Percentiles rank a stretch among this genome's conserved stretches.
Evolutionary conservation across 768 basidiomycete genomes (phyloP).

Genomic region (Xerocomus spinulosus): DNA sequence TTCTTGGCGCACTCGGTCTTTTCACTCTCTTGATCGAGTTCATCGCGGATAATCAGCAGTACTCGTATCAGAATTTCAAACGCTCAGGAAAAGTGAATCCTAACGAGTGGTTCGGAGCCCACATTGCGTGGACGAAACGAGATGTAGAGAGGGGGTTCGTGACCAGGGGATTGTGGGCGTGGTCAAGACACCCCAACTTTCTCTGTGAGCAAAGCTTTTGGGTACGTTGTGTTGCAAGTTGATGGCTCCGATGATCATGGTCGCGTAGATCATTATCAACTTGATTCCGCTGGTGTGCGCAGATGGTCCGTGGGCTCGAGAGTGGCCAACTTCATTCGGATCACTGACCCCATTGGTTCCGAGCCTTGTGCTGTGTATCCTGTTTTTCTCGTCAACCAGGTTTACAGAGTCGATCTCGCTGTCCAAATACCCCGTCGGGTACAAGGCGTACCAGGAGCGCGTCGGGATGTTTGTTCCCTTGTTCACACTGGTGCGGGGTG

Average conservation of each 20-base stretch:
- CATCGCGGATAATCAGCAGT: slow-evolving; percentile 89
- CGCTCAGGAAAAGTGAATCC: slow-evolving; percentile 33
- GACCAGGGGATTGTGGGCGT: slow-evolving; percentile 82
- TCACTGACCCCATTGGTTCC: slow-evolving; percentile 45
- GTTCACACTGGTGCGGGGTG: slow-evolving; percentile 42
- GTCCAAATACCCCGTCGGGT: slow-evolving; percentile 68
- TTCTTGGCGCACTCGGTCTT: slow-evolving; percentile 57
- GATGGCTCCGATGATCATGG: neutral
- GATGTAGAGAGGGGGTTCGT: slow-evolving; percentile 79
- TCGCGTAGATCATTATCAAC: slow-evolving; percentile 57
- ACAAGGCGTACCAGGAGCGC: slow-evolving; percentile 66
- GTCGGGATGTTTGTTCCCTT: slow-evolving; percentile 76
- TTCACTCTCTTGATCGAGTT: slow-evolving; percentile 65
- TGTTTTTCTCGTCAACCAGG: slow-evolving; percentile 74
- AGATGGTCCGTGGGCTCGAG: slow-evolving; percentile 23
- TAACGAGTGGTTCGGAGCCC: slow-evolving; percentile 60
- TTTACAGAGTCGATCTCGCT: slow-evolving; percentile 79
- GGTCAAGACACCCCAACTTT: slow-evolving; percentile 90
- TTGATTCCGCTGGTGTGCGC: slow-evolving; percentile 58
- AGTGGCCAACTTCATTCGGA: slow-evolving; percentile 21
- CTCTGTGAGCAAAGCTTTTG: slow-evolving; percentile 86
- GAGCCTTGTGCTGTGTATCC: slow-evolving; percentile 53
- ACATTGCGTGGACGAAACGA: slow-evolving; percentile 59
- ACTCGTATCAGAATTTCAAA: slow-evolving; percentile 79
- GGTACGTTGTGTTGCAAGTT: slow-evolving; percentile 39